Evolutionary conservation across 176 grass and related monocot genomes (phyloP), one percentile per base, ranked within the genome.

Genomic region (Alloteropsis semialata): DNA sequence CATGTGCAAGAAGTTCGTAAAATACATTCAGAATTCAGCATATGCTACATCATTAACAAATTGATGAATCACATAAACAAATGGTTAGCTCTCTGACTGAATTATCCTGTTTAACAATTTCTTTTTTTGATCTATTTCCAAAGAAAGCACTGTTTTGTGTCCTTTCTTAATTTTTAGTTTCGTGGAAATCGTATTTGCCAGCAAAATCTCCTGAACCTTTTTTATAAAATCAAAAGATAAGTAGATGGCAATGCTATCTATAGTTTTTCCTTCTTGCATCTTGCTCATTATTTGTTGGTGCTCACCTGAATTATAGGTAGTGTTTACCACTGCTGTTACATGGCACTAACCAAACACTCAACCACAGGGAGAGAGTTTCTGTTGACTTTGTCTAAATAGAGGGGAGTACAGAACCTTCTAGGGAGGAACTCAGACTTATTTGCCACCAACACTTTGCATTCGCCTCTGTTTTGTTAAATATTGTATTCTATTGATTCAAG

Each of bases 11-110:
- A 72, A 77, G 80, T 95, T 74, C 87, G 44, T 70, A 82, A 44
- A n/a, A 57, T 49, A 36, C 83, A 98, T 61, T 87, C 92, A 79
- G 67, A 67, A 41, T 95, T 82, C 83, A 95, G 87, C 5, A 80
- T 95, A 80, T 98, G 96, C 65, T 95, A 88, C 5, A 27, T 92
- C 42, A 93, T 56, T 29, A 95, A 93, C 45, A 98, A 93, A 82
- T 56, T 98, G 65, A 93, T 80, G 90, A 90, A 49, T 68, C 85
- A 95, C 77, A 91, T 95, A 19, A 95, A 88, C 19, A 98, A 95
- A 90, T 8, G 91, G 96, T 98, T 59, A 82, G 88, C 74, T 67
- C 11, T 34, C 55, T 13, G 25, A 76, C 58, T 80, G 3, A 59
- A 24, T 74, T 74, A 37, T 39, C 25, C 58, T 65, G 3, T 67